phyloP scores from a whole-genome alignment of 305 asterid species.

The Caryopteris hybrid region DNA sequence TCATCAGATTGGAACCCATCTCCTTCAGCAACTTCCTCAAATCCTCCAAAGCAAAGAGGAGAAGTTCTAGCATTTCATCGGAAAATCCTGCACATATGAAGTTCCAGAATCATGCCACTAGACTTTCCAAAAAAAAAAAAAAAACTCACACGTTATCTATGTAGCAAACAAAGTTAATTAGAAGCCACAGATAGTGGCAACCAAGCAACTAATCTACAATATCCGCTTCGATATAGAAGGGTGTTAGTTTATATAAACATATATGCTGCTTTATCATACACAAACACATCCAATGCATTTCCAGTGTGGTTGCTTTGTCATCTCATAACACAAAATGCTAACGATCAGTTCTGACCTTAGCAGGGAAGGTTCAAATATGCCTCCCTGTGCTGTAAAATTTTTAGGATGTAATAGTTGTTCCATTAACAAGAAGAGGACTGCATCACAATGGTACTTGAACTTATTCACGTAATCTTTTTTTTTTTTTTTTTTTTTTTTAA shows the following conservation, averaged over 20 bases:
- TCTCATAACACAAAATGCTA: conserved; percentile 1
- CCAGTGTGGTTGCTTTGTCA: not conserved
- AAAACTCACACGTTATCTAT: conserved; percentile 1
- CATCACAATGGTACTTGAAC: not conserved
- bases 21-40: conserved; percentile 58
- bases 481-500: not conserved
- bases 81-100: conserved; percentile 55
- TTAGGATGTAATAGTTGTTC: not conserved
- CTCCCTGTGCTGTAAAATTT: not conserved
- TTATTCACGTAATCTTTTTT: not conserved
- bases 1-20: conserved; percentile 76
- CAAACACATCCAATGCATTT: not conserved
- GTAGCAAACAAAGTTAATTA: not conserved
- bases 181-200: not conserved
- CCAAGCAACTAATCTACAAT: not conserved
- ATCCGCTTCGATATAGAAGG: not conserved
- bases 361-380: not conserved
- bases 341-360: not conserved
- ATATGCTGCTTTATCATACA: not conserved
- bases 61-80: conserved; percentile 71
- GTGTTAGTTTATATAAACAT: not conserved
- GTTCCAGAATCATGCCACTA: not conserved
- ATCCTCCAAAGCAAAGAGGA: conserved; percentile 72
- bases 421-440: no score
- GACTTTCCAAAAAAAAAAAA: no score